Percentiles rank a stretch among this genome's conserved stretches.
Evolutionary conservation across 805 yeast genomes (phyloP).

Genomic region (Blastobotrys terrestris): DNA sequence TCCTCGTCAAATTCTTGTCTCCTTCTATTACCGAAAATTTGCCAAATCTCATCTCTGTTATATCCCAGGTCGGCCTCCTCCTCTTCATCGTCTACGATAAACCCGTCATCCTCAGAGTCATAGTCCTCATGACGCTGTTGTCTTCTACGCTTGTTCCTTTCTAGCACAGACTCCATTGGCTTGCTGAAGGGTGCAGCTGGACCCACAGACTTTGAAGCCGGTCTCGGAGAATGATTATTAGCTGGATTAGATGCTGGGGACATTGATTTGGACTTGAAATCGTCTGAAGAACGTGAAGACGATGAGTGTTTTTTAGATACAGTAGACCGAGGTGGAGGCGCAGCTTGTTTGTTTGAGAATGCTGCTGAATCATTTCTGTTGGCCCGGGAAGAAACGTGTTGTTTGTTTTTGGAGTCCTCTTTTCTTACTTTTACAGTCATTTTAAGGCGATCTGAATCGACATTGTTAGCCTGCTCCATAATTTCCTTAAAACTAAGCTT

Average conservation of each 20-base stretch:
- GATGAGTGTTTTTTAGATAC: no score
- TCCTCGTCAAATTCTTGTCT: constrained; percentile 41
- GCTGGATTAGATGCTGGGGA: constrained; percentile 2
- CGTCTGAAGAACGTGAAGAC: neutral
- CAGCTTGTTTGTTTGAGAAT: neutral
- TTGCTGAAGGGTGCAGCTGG: constrained; percentile 18
- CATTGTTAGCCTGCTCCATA: constrained; percentile 59
- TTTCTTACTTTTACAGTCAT: constrained; percentile 33
- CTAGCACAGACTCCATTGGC: constrained; percentile 38
- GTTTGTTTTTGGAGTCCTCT: neutral
- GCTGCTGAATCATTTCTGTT: neutral
- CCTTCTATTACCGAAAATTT: constrained; percentile 64
- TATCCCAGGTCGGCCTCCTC: constrained; percentile 45
- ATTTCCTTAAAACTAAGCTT: constrained; percentile 58
- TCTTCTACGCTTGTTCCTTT: constrained; percentile 34
- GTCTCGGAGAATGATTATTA: neutral
- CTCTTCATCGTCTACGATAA: constrained; percentile 55
- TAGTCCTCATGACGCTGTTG: constrained; percentile 24
- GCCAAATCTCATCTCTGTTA: constrained; percentile 86
- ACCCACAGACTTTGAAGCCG: neutral
- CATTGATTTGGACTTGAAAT: neutral
- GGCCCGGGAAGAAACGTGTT: no score
- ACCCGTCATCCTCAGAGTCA: constrained; percentile 47
- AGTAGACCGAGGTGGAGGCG: no score
- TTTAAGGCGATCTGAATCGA: constrained; percentile 46